phyloP scores from a whole-genome alignment of 371 early-diverging fungal genomes.

The Vairimorpha necatrix region DNA sequence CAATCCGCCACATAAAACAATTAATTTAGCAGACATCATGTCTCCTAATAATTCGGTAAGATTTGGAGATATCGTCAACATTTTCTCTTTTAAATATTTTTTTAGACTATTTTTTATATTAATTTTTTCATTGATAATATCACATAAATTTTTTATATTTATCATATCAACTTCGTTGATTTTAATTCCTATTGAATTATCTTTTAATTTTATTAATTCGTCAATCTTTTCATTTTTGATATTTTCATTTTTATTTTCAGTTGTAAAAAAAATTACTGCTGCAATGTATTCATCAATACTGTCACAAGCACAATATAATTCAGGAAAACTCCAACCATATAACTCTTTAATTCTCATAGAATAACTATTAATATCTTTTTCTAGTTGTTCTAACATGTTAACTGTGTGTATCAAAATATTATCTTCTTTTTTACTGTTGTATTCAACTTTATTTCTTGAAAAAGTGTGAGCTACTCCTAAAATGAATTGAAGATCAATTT shows the following conservation, averaged over 20 bases:
- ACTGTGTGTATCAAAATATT: conserved; percentile 86
- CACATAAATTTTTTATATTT: conserved; percentile 18
- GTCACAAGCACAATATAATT: background rate
- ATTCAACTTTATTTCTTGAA: conserved; percentile 83
- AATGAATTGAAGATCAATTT: background rate
- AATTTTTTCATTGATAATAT: conserved; percentile 28
- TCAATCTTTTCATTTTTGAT: background rate
- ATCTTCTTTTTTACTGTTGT: conserved; percentile 81
- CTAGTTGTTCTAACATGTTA: conserved; percentile 77
- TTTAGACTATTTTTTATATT: conserved; percentile 85
- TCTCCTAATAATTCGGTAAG: conserved; percentile 89
- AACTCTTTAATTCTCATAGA: conserved; percentile 70
- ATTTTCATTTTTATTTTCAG: background rate
- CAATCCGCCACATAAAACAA: conserved; percentile 88
- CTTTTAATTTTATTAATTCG: background rate
- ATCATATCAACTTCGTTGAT: conserved; percentile 11
- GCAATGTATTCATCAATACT: conserved; percentile 27
- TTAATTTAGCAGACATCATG: conserved; percentile 83
- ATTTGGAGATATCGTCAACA: conserved; percentile 93
- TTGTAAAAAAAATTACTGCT: conserved; percentile 11
- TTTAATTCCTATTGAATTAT: conserved; percentile 22
- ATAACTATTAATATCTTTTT: conserved; percentile 85
- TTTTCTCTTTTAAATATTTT: conserved; percentile 83
- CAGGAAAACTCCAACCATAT: conserved; percentile 25
- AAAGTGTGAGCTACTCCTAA: conserved; percentile 77